Evolutionary conservation across 2,329 filamentous ascomycete species (phyloP).

Genomic region (Colletotrichum godetiae): DNA sequence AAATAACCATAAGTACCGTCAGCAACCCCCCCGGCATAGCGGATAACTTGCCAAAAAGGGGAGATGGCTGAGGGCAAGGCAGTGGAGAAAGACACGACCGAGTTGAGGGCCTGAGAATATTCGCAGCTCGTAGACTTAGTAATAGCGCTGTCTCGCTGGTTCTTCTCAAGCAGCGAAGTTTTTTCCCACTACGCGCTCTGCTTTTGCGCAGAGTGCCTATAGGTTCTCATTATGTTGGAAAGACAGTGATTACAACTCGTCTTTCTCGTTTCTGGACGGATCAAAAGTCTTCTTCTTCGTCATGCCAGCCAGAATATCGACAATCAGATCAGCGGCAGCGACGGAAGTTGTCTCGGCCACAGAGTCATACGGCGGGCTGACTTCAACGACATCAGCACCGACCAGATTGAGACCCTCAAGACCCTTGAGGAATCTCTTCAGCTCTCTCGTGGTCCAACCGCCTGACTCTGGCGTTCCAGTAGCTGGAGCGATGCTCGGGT

Average conservation of each 20-base stretch:
- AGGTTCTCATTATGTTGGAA: neutral
- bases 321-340: constrained; percentile 2
- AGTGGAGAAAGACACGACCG: neutral
- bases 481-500: neutral
- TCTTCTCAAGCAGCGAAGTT: neutral
- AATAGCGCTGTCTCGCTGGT: too few relatives aligned
- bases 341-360: constrained; percentile 79
- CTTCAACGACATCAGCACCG: constrained; percentile 69
- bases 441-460: neutral
- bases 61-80: neutral
- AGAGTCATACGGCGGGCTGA: constrained; percentile 85
- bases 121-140: neutral
- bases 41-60: neutral
- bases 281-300: neutral
- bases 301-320: constrained; percentile 2
- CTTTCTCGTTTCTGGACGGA: neutral
- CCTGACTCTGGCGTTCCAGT: neutral
- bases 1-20: neutral
- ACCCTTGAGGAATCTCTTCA: neutral
- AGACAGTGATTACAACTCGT: neutral
- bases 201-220: neutral
- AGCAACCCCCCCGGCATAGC: neutral
- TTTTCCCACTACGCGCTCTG: neutral
- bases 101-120: neutral
- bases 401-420: neutral